phyloP scores from a whole-genome alignment of 2,329 filamentous ascomycete genomes.

The Celoporthe dispersa region DNA sequence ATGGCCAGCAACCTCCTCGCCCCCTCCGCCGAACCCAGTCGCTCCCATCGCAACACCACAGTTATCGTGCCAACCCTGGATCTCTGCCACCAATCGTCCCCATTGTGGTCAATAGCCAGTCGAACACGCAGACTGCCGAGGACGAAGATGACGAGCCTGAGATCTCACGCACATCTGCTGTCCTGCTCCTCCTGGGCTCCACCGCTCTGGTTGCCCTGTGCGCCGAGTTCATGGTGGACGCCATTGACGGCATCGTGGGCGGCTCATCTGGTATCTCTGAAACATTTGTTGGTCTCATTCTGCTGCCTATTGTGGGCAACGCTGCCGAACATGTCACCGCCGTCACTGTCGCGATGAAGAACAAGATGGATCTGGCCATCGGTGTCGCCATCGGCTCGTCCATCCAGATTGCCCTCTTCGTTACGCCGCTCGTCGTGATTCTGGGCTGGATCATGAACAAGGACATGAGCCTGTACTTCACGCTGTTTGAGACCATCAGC shows the following conservation, averaged over 20 bases:
- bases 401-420: slow-evolving; percentile 74
- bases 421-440: slow-evolving; percentile 72
- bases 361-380: slow-evolving; percentile 78
- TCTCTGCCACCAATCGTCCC: slow-evolving; percentile 39
- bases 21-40: slow-evolving; percentile 60
- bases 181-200: slow-evolving; percentile 65
- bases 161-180: slow-evolving; percentile 55
- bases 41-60: slow-evolving; percentile 45
- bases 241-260: slow-evolving; percentile 66
- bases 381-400: slow-evolving; percentile 72
- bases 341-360: slow-evolving; percentile 71
- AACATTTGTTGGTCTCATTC: slow-evolving; percentile 72
- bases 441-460: slow-evolving; percentile 71
- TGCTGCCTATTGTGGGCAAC: slow-evolving; percentile 74
- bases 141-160: slow-evolving; percentile 39
- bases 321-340: slow-evolving; percentile 75
- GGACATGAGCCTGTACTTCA: slow-evolving; percentile 83
- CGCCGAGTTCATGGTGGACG: slow-evolving; percentile 72
- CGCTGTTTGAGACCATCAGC: slow-evolving; percentile 85
- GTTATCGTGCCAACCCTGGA: slow-evolving; percentile 32
- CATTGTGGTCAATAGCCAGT: slow-evolving; percentile 37
- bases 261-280: slow-evolving; percentile 60
- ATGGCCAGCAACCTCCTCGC: slow-evolving; percentile 34
- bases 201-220: slow-evolving; percentile 70
- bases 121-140: slow-evolving; percentile 22